phyloP scores from a whole-genome alignment of 352 stramenopile genomes.

The Phytophthora meadii region DNA sequence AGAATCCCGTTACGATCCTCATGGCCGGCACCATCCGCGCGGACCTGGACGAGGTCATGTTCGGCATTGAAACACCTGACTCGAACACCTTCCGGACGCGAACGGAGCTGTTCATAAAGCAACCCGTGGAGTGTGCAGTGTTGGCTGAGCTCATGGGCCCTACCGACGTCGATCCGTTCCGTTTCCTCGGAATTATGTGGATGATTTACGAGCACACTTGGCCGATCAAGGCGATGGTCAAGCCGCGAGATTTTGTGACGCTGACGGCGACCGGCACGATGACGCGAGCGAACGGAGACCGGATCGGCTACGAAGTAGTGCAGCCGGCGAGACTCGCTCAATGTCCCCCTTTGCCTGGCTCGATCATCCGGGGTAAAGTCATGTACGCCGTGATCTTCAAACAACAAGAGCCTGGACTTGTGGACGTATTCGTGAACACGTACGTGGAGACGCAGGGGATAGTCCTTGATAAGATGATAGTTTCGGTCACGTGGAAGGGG shows the following conservation, averaged over 20 bases:
- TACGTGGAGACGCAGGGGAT: constrained; percentile 26
- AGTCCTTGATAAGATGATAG: constrained; percentile 21
- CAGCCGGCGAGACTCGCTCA: constrained; percentile 43
- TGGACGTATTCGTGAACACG: constrained; percentile 27
- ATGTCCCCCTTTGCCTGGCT: constrained; percentile 31
- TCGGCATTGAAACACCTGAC: constrained; percentile 22
- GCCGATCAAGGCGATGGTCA: constrained; percentile 29
- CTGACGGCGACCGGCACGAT: constrained; percentile 37
- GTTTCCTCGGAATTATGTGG: constrained; percentile 41
- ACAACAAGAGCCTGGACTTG: constrained; percentile 24
- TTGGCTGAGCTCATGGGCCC: constrained; percentile 31
- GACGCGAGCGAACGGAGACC: constrained; percentile 35
- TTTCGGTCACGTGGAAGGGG: constrained; percentile 10
- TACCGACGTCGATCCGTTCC: constrained; percentile 39
- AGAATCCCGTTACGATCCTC: constrained; percentile 24
- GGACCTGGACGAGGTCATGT: constrained; percentile 32
- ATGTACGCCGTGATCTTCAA: constrained; percentile 32
- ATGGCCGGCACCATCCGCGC: constrained; percentile 22
- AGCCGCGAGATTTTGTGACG: constrained; percentile 41
- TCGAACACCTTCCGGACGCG: constrained; percentile 14
- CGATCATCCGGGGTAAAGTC: constrained; percentile 12
- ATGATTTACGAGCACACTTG: constrained; percentile 27
- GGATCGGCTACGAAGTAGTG: constrained; percentile 49
- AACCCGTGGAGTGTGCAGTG: constrained; percentile 22
- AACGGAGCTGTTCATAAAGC: constrained; percentile 17